Base-by-base conservation (phyloP, 2,329 filamentous ascomycete species). In the Phaeophleospora eucalypticola region DNA sequence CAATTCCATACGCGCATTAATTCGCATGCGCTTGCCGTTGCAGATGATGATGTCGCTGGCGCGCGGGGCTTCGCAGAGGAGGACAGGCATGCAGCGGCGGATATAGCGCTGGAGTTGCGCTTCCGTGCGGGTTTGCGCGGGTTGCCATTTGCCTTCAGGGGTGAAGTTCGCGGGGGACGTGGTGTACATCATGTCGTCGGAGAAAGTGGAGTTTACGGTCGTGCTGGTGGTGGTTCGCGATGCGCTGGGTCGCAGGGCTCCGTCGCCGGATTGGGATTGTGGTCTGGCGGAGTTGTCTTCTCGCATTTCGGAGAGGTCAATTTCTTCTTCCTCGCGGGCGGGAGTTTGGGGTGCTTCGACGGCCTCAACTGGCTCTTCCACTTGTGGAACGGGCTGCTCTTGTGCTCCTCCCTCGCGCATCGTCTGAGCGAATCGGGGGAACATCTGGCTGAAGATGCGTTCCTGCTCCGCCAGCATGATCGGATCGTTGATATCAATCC, bases 381-480 rank as follows among this genome's bases (percentile, higher is more conserved):
- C 43, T 21, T 40, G 29, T 2, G 45, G 37, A 19, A 40, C 50
- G 10, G 47, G 40, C 24, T 43, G 45, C 9, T 46, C 39, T 40
- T 27, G 16, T n/a, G 12, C 37, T 34, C 17, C 17, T 35, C 10
- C 21, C 19, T 20, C 16, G 17, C 33, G 18, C 24, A 33, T 32
- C 34, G 40, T 52, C 34, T 57, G 44, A 3, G 66, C 68, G 27
- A 75, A 63, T 27, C 68, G 56, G 17, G 73, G 73, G 53, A 72
- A 76, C 54, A 74, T 65, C 19, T 69, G 64, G 36, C 69, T 66
- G 50, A 76, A 67, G 43, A 76, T 70, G 14, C 68, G 69, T 57
- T 75, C 71, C 49, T 76, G 73, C 58, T 76, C 68, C 15, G 68
- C 71, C 40, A 76, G 63, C 36, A 75, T 60, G 29, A 64, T 59